Percentiles rank a stretch among this genome's conserved stretches.
phyloP scores from a whole-genome alignment of 768 basidiomycete species.

The Amanita fuliginea region DNA sequence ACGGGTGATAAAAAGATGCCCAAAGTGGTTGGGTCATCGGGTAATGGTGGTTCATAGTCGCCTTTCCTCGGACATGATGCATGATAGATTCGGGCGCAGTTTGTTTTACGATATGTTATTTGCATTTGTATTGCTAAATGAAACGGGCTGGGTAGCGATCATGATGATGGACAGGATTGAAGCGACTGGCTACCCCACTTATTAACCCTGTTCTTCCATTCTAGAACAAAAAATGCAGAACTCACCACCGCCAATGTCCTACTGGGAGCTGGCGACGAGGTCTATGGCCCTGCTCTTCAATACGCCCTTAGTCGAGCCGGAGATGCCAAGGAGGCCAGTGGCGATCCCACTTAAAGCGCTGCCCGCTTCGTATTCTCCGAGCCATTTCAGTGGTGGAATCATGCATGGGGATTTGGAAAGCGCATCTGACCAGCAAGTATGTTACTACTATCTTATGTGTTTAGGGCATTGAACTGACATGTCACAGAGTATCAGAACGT shows the following conservation, averaged over 20 bases:
- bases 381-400: not conserved
- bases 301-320: slow-evolving; percentile 22
- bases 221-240: not conserved
- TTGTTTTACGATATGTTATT: slow-evolving; percentile 1
- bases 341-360: slow-evolving; percentile 18
- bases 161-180: not conserved
- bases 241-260: slow-evolving; percentile 9
- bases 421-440: slow-evolving; percentile 1
- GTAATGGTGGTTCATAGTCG: slow-evolving; percentile 13
- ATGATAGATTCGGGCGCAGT: not conserved
- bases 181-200: not conserved
- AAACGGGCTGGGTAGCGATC: not conserved
- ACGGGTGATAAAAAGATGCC: slow-evolving; percentile 91
- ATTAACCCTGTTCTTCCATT: not conserved
- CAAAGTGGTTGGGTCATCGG: slow-evolving; percentile 48
- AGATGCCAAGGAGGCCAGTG: slow-evolving; percentile 10
- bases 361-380: slow-evolving; percentile 2
- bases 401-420: slow-evolving; percentile 1
- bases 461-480: not conserved
- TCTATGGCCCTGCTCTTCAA: slow-evolving; percentile 23
- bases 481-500: slow-evolving; percentile 3
- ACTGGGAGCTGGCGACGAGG: slow-evolving; percentile 13
- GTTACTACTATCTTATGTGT: not conserved
- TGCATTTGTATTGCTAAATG: slow-evolving; percentile 3
- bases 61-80: not conserved